These are phyloP conservation scores for Vitis hybrid DNA, from an alignment of 177 flowering plant species.

Conservation along the genomic window DNA sequence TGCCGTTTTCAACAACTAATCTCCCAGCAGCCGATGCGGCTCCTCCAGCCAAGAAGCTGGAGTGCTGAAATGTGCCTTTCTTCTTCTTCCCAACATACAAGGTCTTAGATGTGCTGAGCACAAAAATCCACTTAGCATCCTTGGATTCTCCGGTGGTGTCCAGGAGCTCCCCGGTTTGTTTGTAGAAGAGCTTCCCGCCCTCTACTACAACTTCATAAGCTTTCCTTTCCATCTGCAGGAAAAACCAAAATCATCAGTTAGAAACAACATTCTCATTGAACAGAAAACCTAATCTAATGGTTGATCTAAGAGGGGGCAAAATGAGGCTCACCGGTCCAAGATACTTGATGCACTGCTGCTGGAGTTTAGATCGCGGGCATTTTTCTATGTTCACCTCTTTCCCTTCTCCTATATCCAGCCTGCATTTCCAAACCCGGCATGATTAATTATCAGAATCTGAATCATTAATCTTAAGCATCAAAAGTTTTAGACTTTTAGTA, in stretches of 20 bases:
- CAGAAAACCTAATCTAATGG: background rate
- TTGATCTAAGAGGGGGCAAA: background rate
- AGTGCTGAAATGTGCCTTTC: conserved; percentile 74
- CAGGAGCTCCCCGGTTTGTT: conserved; percentile 48
- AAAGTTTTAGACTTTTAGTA: background rate
- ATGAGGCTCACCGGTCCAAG: conserved; percentile 62
- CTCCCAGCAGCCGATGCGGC: conserved; percentile 73
- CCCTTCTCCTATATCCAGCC: conserved; percentile 83
- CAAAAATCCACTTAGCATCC: conserved; percentile 71
- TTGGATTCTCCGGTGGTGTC: conserved; percentile 37
- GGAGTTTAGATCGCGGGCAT: conserved; percentile 63
- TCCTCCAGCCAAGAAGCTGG: conserved; percentile 80
- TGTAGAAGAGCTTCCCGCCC: conserved; percentile 55
- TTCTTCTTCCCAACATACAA: conserved; percentile 62
- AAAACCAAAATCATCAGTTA: background rate
- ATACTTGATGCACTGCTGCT: conserved; percentile 78
- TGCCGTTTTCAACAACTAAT: conserved; percentile 55
- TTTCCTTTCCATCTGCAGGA: conserved; percentile 58
- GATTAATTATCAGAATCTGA: conserved; percentile 3
- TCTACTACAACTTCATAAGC: conserved; percentile 55
- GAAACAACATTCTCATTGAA: background rate
- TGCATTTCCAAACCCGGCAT: conserved; percentile 19
- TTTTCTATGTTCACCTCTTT: conserved; percentile 63
- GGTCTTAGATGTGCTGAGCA: conserved; percentile 58
- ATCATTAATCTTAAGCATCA: background rate